Evolutionary conservation across 495 filamentous ascomycete species (phyloP).

Genomic region (Antarctomyces pellizariae): DNA sequence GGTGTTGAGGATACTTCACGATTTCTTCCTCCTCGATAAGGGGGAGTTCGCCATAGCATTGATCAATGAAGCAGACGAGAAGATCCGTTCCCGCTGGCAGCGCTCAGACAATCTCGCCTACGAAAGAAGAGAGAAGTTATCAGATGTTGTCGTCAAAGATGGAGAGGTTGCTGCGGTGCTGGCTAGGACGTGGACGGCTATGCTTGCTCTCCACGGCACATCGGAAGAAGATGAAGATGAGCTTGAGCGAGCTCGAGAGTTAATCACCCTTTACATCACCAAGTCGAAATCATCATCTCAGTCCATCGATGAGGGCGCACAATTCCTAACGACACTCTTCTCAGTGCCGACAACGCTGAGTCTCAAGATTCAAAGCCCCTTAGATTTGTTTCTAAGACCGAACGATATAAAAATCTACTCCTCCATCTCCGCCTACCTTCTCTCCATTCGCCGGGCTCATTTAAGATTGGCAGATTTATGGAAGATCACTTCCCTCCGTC

Average conservation of each 20-base stretch:
- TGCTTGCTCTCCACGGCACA: slow-evolving; percentile 45
- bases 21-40: slow-evolving; percentile 68
- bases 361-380: slow-evolving; percentile 48
- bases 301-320: slow-evolving; percentile 19
- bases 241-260: slow-evolving; percentile 51
- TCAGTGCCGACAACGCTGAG: slow-evolving; percentile 50
- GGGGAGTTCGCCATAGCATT: slow-evolving; percentile 82
- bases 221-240: slow-evolving; percentile 56
- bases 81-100: slow-evolving; percentile 34
- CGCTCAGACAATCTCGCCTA: slow-evolving; percentile 27
- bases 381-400: slow-evolving; percentile 66
- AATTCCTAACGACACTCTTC: slow-evolving; percentile 64
- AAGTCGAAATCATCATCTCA: slow-evolving; percentile 14
- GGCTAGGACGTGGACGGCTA: slow-evolving; percentile 47
- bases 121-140: slow-evolving; percentile 23
- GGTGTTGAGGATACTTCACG: slow-evolving; percentile 49
- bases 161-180: slow-evolving; percentile 61
- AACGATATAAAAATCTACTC: slow-evolving; percentile 60
- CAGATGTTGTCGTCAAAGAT: slow-evolving; percentile 52
- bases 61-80: slow-evolving; percentile 60
- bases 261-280: slow-evolving; percentile 42
- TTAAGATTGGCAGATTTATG: slow-evolving; percentile 61
- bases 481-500: slow-evolving; percentile 54
- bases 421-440: slow-evolving; percentile 62
- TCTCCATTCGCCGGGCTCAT: slow-evolving; percentile 63